Conservation (phyloP, 73 alveolate genomes). For the Paramecium octaurelia region DNA sequence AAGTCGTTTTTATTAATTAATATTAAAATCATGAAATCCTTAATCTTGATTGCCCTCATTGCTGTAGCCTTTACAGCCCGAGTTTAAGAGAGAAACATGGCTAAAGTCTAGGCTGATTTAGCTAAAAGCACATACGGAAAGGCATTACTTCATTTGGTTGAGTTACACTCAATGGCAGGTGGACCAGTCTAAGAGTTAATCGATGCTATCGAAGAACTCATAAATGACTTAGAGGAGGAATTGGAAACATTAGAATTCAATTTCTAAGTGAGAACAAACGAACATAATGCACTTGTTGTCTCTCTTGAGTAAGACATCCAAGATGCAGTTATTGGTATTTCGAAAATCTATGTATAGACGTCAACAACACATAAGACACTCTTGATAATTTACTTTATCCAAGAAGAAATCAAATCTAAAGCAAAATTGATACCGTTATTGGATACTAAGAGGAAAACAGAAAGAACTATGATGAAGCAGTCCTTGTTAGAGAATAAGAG, state of each 20-base stretch:
- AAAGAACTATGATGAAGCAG: conserved; percentile 45
- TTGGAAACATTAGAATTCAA: conserved; percentile 17
- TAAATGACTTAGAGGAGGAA: conserved; percentile 22
- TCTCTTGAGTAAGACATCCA: conserved; percentile 28
- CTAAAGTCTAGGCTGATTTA: conserved; percentile 19
- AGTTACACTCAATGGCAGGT: conserved; percentile 36
- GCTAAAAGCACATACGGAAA: conserved; percentile 9
- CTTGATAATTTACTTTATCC: conserved; percentile 43
- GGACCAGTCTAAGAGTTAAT: conserved; percentile 49
- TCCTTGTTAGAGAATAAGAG: conserved; percentile 35
- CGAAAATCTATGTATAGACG: neutral
- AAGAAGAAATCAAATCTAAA: conserved; percentile 24
- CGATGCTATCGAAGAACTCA: conserved; percentile 46
- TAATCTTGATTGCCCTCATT: conserved; percentile 21
- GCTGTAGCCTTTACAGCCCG: conserved; percentile 25
- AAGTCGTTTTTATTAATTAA: conserved; percentile 33
- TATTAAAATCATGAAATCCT: conserved; percentile 31
- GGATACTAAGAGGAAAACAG: conserved; percentile 36
- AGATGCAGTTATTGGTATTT: conserved; percentile 48
- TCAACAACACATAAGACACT: conserved; percentile 41
- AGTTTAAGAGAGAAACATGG: conserved; percentile 39
- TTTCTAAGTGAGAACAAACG: conserved; percentile 31
- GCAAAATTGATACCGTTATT: neutral
- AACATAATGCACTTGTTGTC: conserved; percentile 40
- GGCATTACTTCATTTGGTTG: conserved; percentile 38